phyloP scores from a whole-genome alignment of 306 rosid genomes.

The Rosa multiflora region DNA sequence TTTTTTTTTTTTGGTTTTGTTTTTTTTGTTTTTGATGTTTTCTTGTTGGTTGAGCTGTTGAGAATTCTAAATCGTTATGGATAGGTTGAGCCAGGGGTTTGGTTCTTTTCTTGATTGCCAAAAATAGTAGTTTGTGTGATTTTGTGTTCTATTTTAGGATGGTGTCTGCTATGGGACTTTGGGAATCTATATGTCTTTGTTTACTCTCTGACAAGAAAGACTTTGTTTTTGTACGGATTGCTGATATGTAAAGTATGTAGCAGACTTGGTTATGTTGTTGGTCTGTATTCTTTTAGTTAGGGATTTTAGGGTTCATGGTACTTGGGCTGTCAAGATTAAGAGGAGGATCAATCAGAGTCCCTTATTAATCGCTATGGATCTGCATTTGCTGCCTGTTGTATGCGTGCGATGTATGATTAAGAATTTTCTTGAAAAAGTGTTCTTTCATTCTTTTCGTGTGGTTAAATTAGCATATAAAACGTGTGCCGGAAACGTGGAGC shows the following conservation, averaged over 20 bases:
- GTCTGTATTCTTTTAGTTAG: slow-evolving; percentile 18
- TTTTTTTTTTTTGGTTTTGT: slow-evolving; percentile 18
- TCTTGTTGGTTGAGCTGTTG: slow-evolving; percentile 26
- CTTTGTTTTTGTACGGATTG: slow-evolving; percentile 6
- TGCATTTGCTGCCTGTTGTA: slow-evolving; percentile 14
- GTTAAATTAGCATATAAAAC: slow-evolving; percentile 11
- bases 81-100: slow-evolving; percentile 20
- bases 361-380: neutral
- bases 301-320: slow-evolving; percentile 17
- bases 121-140: neutral
- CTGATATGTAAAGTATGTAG: slow-evolving; percentile 6
- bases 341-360: neutral
- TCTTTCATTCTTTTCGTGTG: slow-evolving; percentile 12
- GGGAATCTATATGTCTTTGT: neutral
- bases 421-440: neutral
- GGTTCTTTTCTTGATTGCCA: neutral
- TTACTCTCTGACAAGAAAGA: slow-evolving; percentile 12
- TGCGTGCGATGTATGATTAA: slow-evolving; percentile 10
- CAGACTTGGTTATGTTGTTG: slow-evolving; percentile 14
- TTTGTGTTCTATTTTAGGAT: slow-evolving; percentile 9
- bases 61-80: slow-evolving; percentile 17
- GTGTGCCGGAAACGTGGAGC: slow-evolving; percentile 4
- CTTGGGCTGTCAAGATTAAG: slow-evolving; percentile 10
- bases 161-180: neutral
- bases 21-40: slow-evolving; percentile 18